Base-by-base conservation (phyloP, 371 early-diverging fungal genomes). In the Haplosporangium sp. region DNA sequence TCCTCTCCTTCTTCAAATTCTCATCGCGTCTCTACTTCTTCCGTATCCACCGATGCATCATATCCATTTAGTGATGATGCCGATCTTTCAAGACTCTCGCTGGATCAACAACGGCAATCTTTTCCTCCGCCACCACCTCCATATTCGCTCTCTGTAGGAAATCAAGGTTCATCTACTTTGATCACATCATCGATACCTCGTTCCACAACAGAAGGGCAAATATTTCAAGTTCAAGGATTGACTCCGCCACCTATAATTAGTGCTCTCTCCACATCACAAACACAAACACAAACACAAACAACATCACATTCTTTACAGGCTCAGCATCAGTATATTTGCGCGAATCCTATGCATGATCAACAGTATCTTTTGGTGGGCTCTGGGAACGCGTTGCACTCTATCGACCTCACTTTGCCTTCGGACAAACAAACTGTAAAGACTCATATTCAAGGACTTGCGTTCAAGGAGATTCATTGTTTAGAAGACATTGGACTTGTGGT, bases 331-430 rank as follows among this genome's bases (percentile, higher is more conserved):
- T 71, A 67, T 20, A 65, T 79, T 3, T 74, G 81, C 48, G 81
- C 81, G 8, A 61, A 74, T 45, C 74, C 81, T 13, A 79, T 79
- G 81, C 81, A 79, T 40, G 81, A 79, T 42, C 81, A 79, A 48
- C 81, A 79, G 53, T 79, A 79, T 44, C 74, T 79, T n/a, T 60
- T 79, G 9, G 57, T 79, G 4, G 81, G 81, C 20, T 79, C 74
- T n/a, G 62, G 45, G 1, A 74, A 71, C 37, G 81, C 71, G 2
- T 69, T 79, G 0, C 81, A 79, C 57, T 79, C 81, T n/a, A 74
- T 79, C 50, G 81, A 79, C 58, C 64, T 79, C 34, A 79, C 79
- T 2, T 58, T 74, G 3, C 71, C 81, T 0, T 44, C 67, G 19
- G 68, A 79, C 53, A 62, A 61, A 27, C 79, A 74, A 19, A 47